Conservation (phyloP, 2,329 filamentous ascomycete genomes). For the Arthroderma sp. region DNA sequence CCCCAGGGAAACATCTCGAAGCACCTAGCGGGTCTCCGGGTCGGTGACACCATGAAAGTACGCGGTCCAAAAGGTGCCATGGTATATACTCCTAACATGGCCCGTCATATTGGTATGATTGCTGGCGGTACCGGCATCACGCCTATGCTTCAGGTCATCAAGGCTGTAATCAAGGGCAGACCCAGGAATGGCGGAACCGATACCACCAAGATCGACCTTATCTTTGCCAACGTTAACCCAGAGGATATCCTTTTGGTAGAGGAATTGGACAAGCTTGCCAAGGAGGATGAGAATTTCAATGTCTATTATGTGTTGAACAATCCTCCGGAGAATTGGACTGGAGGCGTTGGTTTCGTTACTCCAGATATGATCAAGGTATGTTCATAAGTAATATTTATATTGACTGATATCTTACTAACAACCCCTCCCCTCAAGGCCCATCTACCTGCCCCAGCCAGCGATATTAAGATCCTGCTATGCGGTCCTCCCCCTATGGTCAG, state of each 20-base stretch:
- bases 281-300: constrained; percentile 67
- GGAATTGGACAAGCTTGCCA: constrained; percentile 67
- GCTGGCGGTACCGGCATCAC: constrained; percentile 96
- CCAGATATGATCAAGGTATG: constrained; percentile 82
- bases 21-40: constrained; percentile 67
- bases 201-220: constrained; percentile 78
- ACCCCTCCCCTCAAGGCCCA: constrained; percentile 21
- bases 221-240: constrained; percentile 90
- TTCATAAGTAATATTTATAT: constrained; percentile 11
- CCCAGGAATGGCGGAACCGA: constrained; percentile 53
- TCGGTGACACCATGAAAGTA: constrained; percentile 81
- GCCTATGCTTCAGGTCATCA: constrained; percentile 92
- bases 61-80: constrained; percentile 94
- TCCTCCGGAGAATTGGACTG: constrained; percentile 80
- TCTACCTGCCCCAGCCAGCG: constrained; percentile 66
- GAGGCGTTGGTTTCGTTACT: constrained; percentile 89
- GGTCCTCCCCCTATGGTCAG: constrained; percentile 94
- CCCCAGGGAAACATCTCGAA: constrained; percentile 95
- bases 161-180: constrained; percentile 74
- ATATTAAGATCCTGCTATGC: constrained; percentile 89
- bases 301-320: constrained; percentile 96
- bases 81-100: constrained; percentile 95
- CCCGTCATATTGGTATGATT: constrained; percentile 93
- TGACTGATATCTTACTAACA: neutral
- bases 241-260: constrained; percentile 91